A percentile compares a stretch with the other conserved stretches of the same genome.
Evolutionary conservation across 345 rosid species (phyloP).

Genomic region (Zanthoxylum bungeanum): DNA sequence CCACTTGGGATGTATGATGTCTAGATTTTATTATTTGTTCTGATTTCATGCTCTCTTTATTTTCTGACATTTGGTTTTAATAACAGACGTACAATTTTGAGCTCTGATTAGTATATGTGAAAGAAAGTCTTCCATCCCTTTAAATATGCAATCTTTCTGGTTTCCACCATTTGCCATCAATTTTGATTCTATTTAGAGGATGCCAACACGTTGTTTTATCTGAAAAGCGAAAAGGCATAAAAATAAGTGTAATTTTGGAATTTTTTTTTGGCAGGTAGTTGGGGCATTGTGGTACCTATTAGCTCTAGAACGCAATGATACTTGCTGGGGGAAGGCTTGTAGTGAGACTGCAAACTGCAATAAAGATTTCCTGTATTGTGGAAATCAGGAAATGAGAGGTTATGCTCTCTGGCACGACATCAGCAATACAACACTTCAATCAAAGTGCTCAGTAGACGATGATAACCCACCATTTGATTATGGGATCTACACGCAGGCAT

Average conservation of each 20-base stretch:
- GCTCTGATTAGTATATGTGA: not conserved
- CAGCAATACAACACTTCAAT: slow-evolving; percentile 29
- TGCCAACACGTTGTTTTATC: not conserved
- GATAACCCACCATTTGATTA: slow-evolving; percentile 57
- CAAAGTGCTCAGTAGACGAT: slow-evolving; percentile 33
- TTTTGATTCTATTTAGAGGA: slow-evolving; percentile 1
- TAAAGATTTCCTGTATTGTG: slow-evolving; percentile 64
- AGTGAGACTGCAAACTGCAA: slow-evolving; percentile 23
- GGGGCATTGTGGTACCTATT: slow-evolving; percentile 95
- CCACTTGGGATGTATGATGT: slow-evolving; percentile 2
- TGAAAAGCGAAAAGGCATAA: no score
- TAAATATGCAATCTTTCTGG: not conserved
- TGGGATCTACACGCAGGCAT: slow-evolving; percentile 67
- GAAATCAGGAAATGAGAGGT: slow-evolving; percentile 48
- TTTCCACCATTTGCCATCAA: not conserved
- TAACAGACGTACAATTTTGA: not conserved
- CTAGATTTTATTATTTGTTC: not conserved
- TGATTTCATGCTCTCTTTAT: not conserved
- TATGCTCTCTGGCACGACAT: slow-evolving; percentile 45
- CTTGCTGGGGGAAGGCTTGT: slow-evolving; percentile 75
- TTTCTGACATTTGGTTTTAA: slow-evolving; percentile 6
- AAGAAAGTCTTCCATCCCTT: not conserved
- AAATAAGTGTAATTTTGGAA: not conserved
- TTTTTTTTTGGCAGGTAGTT: slow-evolving; percentile 63
- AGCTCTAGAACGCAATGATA: slow-evolving; percentile 75